phyloP scores from a whole-genome alignment of 2,329 filamentous ascomycete genomes.

The Aspergillus fructus region DNA sequence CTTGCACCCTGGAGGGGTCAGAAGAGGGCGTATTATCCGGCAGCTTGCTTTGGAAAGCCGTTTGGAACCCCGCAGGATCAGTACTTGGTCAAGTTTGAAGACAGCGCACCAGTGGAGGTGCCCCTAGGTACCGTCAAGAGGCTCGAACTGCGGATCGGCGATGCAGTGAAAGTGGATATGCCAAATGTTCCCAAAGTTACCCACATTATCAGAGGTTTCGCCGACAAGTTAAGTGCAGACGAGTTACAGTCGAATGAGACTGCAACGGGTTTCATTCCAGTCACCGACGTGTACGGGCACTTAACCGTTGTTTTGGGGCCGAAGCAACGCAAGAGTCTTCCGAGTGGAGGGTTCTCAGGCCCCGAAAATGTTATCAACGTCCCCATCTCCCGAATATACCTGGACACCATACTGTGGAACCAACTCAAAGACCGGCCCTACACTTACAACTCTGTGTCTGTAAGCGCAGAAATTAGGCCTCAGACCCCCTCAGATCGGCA shows the following conservation, averaged over 20 bases:
- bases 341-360: constrained; percentile 28
- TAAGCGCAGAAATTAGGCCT: constrained; percentile 20
- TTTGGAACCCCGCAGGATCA: constrained; percentile 38
- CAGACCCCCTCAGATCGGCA: constrained; percentile 40
- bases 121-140: constrained; percentile 41
- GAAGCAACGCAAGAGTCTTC: constrained; percentile 45
- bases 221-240: constrained; percentile 32
- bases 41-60: constrained; percentile 54
- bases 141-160: constrained; percentile 46
- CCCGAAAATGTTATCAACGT: constrained; percentile 39
- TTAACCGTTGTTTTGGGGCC: constrained; percentile 41
- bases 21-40: constrained; percentile 59
- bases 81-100: constrained; percentile 49
- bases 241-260: constrained; percentile 25
- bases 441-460: constrained; percentile 24
- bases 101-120: constrained; percentile 42
- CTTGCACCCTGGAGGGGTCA: constrained; percentile 59
- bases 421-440: constrained; percentile 44
- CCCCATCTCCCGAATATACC: constrained; percentile 45
- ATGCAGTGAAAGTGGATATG: constrained; percentile 49
- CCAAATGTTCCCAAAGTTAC: constrained; percentile 42
- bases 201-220: constrained; percentile 44
- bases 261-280: constrained; percentile 23
- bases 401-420: constrained; percentile 49
- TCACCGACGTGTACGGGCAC: constrained; percentile 47